Evolutionary conservation across 106 monocot species (phyloP), one percentile per base, ranked within the genome.

Genomic region (Dioscorea zingiberensis): DNA sequence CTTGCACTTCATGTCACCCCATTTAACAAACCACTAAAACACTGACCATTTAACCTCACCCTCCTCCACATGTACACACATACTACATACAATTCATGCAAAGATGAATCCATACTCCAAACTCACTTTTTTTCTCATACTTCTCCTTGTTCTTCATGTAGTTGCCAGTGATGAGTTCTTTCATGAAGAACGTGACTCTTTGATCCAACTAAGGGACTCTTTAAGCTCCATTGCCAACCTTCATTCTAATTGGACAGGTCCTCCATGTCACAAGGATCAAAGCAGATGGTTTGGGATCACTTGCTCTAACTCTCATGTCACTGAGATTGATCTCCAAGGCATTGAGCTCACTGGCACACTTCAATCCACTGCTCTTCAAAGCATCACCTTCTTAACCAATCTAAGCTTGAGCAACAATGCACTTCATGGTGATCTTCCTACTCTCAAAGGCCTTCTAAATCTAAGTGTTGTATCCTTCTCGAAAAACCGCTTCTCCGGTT

Each of bases 171-270:
- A 28, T 17, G 61, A 58, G 23, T 24, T 66, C 8, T 73, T 60
- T 46, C 74, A 44, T 57, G 38, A 65, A n/a, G 83, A 87, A 47
- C 24, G 83, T 17, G 45, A 71, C 0, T 71, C 44, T 38, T 55
- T 87, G 47, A 54, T 87, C 13, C 28, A 47, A 30, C 68, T 87
- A 47, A 74, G 87, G 6, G 87, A 87, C 63, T 67, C 82, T 1
- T 69, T 87, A 44, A 62, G 48, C 22, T 76, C 87, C 5, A 58
- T 62, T 10, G 13, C 29, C 47, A 71, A 83, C 48, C 69, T 87
- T 13, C 87, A 87, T 66, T 83, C 77, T 1, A 83, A 83, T 23
- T 87, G 87, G 87, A 87, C 87, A 0, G 87, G 87, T 2, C 80
- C 87, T 17, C 87, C 83, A 1, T 87, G 87, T 63, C 47, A 67